Evolutionary conservation across 2,329 filamentous ascomycete genomes (phyloP).

Genomic region (Rhexocercosporidium sp.): DNA sequence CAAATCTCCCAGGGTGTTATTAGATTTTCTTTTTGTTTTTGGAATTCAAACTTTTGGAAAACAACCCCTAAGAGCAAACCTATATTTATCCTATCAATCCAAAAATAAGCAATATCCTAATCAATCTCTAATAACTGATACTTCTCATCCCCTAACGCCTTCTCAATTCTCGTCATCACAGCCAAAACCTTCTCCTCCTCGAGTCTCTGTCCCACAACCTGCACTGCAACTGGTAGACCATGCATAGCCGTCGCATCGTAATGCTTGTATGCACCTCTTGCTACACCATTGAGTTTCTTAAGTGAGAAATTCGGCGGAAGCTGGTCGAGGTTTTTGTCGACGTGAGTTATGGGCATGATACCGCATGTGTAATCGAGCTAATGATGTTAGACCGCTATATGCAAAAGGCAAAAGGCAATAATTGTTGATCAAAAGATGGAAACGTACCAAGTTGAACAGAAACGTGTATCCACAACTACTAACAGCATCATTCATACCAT

Average conservation of each 20-base stretch:
- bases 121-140: slow-evolving; percentile 55
- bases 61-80: neutral
- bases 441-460: slow-evolving; percentile 80
- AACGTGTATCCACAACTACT: slow-evolving; percentile 93
- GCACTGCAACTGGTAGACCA: slow-evolving; percentile 81
- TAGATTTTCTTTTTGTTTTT: too few relatives aligned
- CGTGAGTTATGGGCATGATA: slow-evolving; percentile 83
- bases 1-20: too few relatives aligned
- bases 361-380: slow-evolving; percentile 86
- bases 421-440: neutral
- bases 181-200: slow-evolving; percentile 44
- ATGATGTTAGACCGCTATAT: neutral
- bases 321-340: slow-evolving; percentile 71
- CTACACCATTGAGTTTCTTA: slow-evolving; percentile 76
- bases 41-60: too few relatives aligned
- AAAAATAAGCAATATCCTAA: slow-evolving; percentile 18
- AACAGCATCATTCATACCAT: slow-evolving; percentile 83
- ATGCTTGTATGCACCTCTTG: slow-evolving; percentile 81
- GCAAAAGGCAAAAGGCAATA: neutral
- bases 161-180: slow-evolving; percentile 62
- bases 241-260: slow-evolving; percentile 86
- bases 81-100: neutral
- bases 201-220: slow-evolving; percentile 41
- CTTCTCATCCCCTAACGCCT: slow-evolving; percentile 66
- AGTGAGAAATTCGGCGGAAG: slow-evolving; percentile 66